A percentile compares a stretch with the other conserved stretches of the same genome.
These are phyloP conservation scores for Pseudopyricularia cyperi DNA, from an alignment of 2,329 filamentous ascomycete genomes.

Conservation along the genomic window DNA sequence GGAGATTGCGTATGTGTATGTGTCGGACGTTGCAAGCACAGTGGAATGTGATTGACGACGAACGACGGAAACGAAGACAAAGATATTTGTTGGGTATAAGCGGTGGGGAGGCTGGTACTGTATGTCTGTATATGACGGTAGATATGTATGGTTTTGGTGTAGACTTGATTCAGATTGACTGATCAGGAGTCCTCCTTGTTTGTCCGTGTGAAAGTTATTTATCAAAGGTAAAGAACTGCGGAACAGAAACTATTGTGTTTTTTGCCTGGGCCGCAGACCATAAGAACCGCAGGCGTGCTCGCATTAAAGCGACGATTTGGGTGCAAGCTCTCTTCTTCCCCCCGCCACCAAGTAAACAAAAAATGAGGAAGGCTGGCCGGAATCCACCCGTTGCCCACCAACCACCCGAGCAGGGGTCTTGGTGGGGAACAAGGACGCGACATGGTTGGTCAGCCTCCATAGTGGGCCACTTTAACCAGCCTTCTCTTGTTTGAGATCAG, in stretches of 20 bases:
- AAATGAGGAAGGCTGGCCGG: conserved; percentile 13
- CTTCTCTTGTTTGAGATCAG: not conserved
- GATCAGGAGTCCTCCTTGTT: no score
- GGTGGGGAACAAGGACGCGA: not conserved
- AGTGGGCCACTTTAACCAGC: not conserved
- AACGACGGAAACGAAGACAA: no score
- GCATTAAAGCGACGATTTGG: not conserved
- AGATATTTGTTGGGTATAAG: no score
- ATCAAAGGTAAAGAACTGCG: not conserved
- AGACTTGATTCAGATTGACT: no score
- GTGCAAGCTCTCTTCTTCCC: conserved; percentile 19
- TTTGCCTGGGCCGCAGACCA: not conserved
- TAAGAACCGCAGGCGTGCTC: not conserved
- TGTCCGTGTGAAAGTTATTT: no score
- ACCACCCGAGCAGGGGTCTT: conserved; percentile 3
- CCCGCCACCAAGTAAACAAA: conserved; percentile 32
- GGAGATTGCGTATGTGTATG: no score
- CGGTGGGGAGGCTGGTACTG: no score
- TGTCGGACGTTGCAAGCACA: no score
- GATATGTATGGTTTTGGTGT: no score
- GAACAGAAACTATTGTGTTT: not conserved
- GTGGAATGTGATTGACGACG: no score
- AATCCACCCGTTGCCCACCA: no score
- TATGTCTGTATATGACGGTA: no score
- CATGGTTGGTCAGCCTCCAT: not conserved